Base-by-base conservation (phyloP, 2,329 filamentous ascomycete species). In the Dactylonectria macrodidyma region DNA sequence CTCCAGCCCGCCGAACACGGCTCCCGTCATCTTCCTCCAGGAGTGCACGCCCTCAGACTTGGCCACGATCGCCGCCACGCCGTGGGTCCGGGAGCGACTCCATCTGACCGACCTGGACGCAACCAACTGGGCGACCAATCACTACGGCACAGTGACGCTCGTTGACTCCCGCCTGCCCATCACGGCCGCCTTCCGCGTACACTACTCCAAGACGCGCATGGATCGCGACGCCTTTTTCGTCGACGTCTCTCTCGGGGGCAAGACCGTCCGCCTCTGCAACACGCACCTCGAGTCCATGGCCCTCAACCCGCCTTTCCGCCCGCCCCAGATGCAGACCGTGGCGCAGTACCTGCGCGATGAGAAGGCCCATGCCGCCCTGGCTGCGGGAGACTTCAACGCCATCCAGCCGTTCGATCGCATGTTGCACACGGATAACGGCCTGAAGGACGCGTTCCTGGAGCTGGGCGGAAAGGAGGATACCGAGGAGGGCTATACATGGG, bases 311-410 rank as follows among this genome's bases (percentile, higher is more conserved):
- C 86, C 87, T 0, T 76, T 82, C 19, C 82, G 88, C 0, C 86
- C 86, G 0, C 71, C 78, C 0, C 88, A 90, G 72, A 76, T 90
- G 60, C 73, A 79, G 24, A 70, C 82, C 9, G 82, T 85, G 3
- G 82, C 84, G 0, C 67, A 73, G 52, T 82, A 84, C 65, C 81
- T 90, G 73, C 81, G 81, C 3, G 74, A 78, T 3, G 44, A 77
- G 0, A 68, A 76, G 3, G 76, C 85, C 1, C 65, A 82, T 7
- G 84, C 81, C 1, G 83, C 82, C 1, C 62, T 89, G 1, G 71
- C 87, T 3, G 87, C 85, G 0, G 88, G 88, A 0, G 88, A 90
- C 72, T 82, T 89, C 50, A 90, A 90, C 68, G 87, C 88, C 24
- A 88, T 90, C 36, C 81, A 89, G 68, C 81, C 81, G 0, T 88